Base-by-base conservation (phyloP, 768 basidiomycete species). In the Clathrus columnatus region DNA sequence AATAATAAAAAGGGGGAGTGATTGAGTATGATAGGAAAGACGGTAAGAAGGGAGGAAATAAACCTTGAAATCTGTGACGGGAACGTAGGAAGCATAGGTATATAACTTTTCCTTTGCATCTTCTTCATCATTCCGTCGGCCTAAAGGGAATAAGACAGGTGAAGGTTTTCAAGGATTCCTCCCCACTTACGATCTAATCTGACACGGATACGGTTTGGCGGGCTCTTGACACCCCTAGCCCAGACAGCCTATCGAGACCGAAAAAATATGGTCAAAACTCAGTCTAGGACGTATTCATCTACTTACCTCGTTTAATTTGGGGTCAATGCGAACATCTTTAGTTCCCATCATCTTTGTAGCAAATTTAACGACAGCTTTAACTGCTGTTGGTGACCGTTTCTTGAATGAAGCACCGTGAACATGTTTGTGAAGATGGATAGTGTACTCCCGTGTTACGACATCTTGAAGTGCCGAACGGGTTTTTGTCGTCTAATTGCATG, bases 91-190 rank as follows among this genome's bases (percentile, higher is more conserved):
- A 60, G 89, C 93, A 69, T 92, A 91, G 27, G 90, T 94, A 79
- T 75, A 97, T 55, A 96, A 85, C 77, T 94, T 96, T 80, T 95
- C 94, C 77, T 94, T 96, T 57, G 96, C 95, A 65, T 85, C 87
- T 78, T 99, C 95, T 64, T 97, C 94, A 73, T 99, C 95, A 72
- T 98, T 98, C 66, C 96, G 89, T 78, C 94, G 95, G 65, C 95
- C 89, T 93, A 63, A 14, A 16, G 32, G 14, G 50, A 52, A 46
- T 0, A 69, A 57, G 55, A 56, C 21, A 41, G 26, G 20, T 23
- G 7, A 27, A 10, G 16, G 20, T 5, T 28, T 26, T 32, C 10
- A 32, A 14, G 24, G 21, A 46, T 14, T 45, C 11, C 26, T 30
- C n/a, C 36, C 36, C 24, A 81, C 85, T 66, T 70, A 91, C 91